phyloP scores from a whole-genome alignment of 2,329 filamentous ascomycete species.

The Talaromyces atroroseus region DNA sequence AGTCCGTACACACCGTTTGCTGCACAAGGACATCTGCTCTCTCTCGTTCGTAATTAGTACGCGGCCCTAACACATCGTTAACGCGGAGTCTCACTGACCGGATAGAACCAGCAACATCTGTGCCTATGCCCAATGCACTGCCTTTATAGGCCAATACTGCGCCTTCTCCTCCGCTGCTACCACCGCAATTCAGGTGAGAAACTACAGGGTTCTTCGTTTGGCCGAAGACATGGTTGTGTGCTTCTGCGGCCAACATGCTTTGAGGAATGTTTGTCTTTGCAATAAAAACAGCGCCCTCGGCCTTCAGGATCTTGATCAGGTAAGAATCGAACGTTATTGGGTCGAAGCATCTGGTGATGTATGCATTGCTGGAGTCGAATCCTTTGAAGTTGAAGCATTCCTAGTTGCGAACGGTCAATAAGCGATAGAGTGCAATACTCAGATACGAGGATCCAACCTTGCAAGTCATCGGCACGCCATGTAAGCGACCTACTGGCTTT shows the following conservation, averaged over 20 bases:
- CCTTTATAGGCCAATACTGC: constrained; percentile 56
- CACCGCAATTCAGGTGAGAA: constrained; percentile 55
- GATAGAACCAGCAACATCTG: constrained; percentile 51
- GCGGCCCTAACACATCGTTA: background rate
- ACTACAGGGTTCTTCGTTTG: constrained; percentile 61
- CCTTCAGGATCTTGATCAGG: background rate
- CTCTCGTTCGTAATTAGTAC: background rate
- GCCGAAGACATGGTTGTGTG: constrained; percentile 57
- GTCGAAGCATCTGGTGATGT: constrained; percentile 37
- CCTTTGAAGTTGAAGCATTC: constrained; percentile 45
- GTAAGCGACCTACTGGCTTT: constrained; percentile 51
- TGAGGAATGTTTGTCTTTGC: constrained; percentile 55
- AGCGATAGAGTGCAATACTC: constrained; percentile 44
- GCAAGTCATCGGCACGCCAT: constrained; percentile 55
- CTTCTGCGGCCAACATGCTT: constrained; percentile 60
- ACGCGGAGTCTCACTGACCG: constrained; percentile 12
- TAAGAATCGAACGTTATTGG: background rate
- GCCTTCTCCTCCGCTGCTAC: constrained; percentile 61
- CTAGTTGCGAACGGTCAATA: constrained; percentile 27
- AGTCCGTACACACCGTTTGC: constrained; percentile 24
- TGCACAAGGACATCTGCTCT: constrained; percentile 22
- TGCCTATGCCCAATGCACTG: constrained; percentile 55
- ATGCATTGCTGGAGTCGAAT: constrained; percentile 51
- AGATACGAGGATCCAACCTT: constrained; percentile 55
- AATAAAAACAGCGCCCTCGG: constrained; percentile 48